These are phyloP conservation scores for Haematococcus lacustris DNA, from an alignment of 139 green algal genomes.

Conservation along the genomic window DNA sequence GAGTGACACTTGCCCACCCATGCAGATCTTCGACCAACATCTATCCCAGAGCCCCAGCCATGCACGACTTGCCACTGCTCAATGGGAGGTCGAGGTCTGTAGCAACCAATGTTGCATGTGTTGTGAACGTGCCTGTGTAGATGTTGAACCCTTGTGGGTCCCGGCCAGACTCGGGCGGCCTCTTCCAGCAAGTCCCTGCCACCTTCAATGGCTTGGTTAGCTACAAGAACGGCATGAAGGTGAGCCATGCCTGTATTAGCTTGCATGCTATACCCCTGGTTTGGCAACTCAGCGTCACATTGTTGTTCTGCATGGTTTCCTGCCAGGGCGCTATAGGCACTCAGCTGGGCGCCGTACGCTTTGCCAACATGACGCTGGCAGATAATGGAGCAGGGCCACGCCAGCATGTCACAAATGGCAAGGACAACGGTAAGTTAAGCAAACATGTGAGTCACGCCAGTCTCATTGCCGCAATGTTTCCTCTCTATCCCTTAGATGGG, in stretches of 20 bases:
- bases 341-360: slow-evolving; percentile 28
- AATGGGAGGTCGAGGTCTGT: too few relatives aligned
- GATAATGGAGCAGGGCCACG: slow-evolving; percentile 39
- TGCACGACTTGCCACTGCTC: not conserved
- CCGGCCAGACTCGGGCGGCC: not conserved
- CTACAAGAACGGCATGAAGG: slow-evolving; percentile 65
- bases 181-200: slow-evolving; percentile 15
- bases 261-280: too few relatives aligned
- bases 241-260: too few relatives aligned
- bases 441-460: too few relatives aligned
- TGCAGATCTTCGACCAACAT: not conserved
- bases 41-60: not conserved
- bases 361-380: slow-evolving; percentile 28
- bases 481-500: too few relatives aligned
- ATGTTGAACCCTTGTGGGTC: too few relatives aligned
- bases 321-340: slow-evolving; percentile 37
- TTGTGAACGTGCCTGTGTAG: too few relatives aligned
- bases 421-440: slow-evolving; percentile 44
- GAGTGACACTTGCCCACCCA: too few relatives aligned
- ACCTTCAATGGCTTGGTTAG: slow-evolving; percentile 30
- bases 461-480: too few relatives aligned
- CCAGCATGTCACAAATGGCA: slow-evolving; percentile 37
- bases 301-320: too few relatives aligned
- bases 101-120: not conserved
- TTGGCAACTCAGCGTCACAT: too few relatives aligned